phyloP scores from a whole-genome alignment of 306 rosid species.

The Lathyrus sativus region DNA sequence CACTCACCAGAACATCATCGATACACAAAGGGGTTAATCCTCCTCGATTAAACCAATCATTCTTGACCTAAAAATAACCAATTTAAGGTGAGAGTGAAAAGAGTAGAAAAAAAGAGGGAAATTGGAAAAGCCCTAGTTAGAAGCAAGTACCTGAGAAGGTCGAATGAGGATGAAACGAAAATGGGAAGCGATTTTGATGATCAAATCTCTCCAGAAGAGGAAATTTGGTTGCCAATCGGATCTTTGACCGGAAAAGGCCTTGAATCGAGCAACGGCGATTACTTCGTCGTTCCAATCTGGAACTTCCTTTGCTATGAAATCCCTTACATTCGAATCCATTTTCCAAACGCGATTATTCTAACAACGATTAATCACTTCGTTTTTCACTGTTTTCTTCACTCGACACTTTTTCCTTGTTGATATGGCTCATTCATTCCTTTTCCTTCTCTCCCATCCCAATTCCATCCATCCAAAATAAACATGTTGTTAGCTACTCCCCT shows the following conservation, averaged over 20 bases:
- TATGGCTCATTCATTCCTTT: neutral
- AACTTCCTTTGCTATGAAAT: slow-evolving; percentile 60
- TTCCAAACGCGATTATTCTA: neutral
- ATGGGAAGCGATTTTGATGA: slow-evolving; percentile 59
- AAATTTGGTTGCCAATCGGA: slow-evolving; percentile 73
- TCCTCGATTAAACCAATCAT: slow-evolving; percentile 75
- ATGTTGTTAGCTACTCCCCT: too few relatives aligned
- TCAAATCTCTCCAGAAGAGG: slow-evolving; percentile 73
- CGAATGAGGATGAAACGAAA: slow-evolving; percentile 52
- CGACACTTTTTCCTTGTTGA: neutral
- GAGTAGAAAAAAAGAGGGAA: neutral
- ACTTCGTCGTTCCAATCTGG: slow-evolving; percentile 75
- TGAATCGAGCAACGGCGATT: slow-evolving; percentile 66
- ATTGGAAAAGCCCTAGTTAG: slow-evolving; percentile 6
- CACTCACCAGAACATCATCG: slow-evolving; percentile 71
- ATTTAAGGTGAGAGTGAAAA: neutral
- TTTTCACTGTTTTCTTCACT: neutral
- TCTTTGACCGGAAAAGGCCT: slow-evolving; percentile 86
- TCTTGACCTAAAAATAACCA: slow-evolving; percentile 45
- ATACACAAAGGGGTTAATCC: slow-evolving; percentile 84
- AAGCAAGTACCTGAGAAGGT: slow-evolving; percentile 54
- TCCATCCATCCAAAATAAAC: too few relatives aligned
- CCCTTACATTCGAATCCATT: slow-evolving; percentile 52
- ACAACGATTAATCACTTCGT: too few relatives aligned
- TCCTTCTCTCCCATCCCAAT: neutral